A percentile compares a stretch with the other conserved stretches of the same genome.
Conservation (phyloP, 2,329 filamentous ascomycete species). For the Aspergillus clavatus region DNA sequence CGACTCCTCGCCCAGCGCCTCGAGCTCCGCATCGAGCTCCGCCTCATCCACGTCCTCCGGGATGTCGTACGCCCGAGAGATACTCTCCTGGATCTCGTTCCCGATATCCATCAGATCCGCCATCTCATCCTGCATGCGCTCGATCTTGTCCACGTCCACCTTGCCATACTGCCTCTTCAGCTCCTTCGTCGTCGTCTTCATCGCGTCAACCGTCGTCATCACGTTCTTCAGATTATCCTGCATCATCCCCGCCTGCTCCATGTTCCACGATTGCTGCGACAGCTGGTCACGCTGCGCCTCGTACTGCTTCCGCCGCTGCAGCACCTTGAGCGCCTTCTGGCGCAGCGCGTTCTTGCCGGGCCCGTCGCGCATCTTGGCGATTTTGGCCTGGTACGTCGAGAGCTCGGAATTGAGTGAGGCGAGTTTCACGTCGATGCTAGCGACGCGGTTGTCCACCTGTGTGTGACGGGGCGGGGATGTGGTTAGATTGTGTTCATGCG, state of each 20-base stretch:
- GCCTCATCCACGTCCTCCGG: constrained; percentile 96
- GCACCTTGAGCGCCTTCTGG: constrained; percentile 88
- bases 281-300: constrained; percentile 91
- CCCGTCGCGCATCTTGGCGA: constrained; percentile 89
- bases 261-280: constrained; percentile 94
- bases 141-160: constrained; percentile 95
- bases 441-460: constrained; percentile 73
- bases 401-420: constrained; percentile 89
- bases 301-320: constrained; percentile 91
- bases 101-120: constrained; percentile 95
- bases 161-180: constrained; percentile 93
- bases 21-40: constrained; percentile 91
- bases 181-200: constrained; percentile 94
- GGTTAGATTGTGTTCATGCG: constrained; percentile 5
- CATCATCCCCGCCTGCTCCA: constrained; percentile 98
- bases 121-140: constrained; percentile 98
- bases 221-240: constrained; percentile 98
- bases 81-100: constrained; percentile 95
- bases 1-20: constrained; percentile 90
- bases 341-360: constrained; percentile 90
- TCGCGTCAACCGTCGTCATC: constrained; percentile 95
- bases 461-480: too few species aligned
- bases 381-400: constrained; percentile 77
- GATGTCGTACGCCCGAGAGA: constrained; percentile 85
- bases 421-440: constrained; percentile 89